These are phyloP conservation scores for Kodamaea anthophila DNA, from an alignment of 1,139 yeast species.

Conservation along the genomic window DNA sequence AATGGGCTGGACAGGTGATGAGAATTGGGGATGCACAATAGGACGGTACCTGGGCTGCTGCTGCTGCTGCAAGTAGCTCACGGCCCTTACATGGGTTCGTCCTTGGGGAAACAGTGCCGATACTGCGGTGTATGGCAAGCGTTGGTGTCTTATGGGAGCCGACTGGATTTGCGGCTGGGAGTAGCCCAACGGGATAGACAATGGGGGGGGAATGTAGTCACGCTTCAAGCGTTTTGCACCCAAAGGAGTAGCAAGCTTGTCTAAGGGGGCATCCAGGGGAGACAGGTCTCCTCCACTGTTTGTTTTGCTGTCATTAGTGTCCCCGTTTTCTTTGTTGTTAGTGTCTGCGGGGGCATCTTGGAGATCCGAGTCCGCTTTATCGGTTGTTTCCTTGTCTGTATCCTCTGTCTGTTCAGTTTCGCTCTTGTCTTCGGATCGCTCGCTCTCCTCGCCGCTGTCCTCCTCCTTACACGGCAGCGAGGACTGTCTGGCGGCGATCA, in stretches of 20 bases:
- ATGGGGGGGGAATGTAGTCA: constrained; percentile 41
- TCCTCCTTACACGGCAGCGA: constrained; percentile 6
- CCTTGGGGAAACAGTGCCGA: constrained; percentile 8
- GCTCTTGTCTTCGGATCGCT: constrained; percentile 1
- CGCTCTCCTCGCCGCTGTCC: neutral
- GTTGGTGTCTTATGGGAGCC: constrained; percentile 33
- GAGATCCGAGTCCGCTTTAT: neutral
- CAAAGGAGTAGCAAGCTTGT: constrained; percentile 18
- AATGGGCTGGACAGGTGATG: constrained; percentile 4
- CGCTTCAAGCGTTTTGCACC: constrained; percentile 37
- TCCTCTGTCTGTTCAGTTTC: constrained; percentile 1
- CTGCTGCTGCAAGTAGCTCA: constrained; percentile 5
- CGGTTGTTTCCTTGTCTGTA: neutral
- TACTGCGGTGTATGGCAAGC: constrained; percentile 7
- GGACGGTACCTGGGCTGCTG: constrained; percentile 12
- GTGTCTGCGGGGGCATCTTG: neutral
- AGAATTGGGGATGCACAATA: constrained; percentile 12
- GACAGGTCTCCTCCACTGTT: neutral
- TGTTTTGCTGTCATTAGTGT: no score
- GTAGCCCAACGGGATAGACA: constrained; percentile 15
- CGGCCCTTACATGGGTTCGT: constrained; percentile 5
- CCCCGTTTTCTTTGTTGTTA: neutral
- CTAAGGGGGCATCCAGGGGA: constrained; percentile 12
- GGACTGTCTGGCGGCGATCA: constrained; percentile 37
- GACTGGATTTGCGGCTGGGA: constrained; percentile 26